Conservation (phyloP, 768 basidiomycete species). For the Suillus placidus region DNA sequence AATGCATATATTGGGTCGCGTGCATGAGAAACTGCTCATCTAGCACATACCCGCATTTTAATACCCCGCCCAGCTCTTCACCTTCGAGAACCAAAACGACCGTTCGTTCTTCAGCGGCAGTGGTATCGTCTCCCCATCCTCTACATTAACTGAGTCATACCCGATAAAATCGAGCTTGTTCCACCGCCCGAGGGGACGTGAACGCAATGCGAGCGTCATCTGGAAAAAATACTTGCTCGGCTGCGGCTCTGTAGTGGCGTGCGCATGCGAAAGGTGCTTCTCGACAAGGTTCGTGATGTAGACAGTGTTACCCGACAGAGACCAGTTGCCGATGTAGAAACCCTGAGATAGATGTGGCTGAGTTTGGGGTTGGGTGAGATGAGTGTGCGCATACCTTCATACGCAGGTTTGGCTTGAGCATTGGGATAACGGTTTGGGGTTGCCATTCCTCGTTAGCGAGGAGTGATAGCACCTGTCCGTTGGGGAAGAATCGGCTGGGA, state of each 20-base stretch:
- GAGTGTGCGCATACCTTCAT: conserved; percentile 59
- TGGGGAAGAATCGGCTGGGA: conserved; percentile 80
- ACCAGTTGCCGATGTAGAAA: conserved; percentile 72
- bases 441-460: conserved; percentile 77
- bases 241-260: conserved; percentile 16
- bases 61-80: conserved; percentile 59
- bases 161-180: conserved; percentile 75
- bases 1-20: neutral
- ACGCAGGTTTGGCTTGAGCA: conserved; percentile 73
- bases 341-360: conserved; percentile 49
- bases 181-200: conserved; percentile 78
- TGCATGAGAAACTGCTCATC: neutral
- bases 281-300: conserved; percentile 68
- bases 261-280: conserved; percentile 17
- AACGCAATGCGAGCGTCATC: conserved; percentile 72
- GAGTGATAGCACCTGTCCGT: conserved; percentile 84
- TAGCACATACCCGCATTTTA: conserved; percentile 11
- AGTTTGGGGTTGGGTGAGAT: neutral
- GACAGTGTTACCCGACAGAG: conserved; percentile 61
- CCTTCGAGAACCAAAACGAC: conserved; percentile 95
- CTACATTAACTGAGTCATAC: conserved; percentile 78
- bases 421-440: conserved; percentile 73
- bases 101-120: conserved; percentile 80
- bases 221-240: conserved; percentile 63
- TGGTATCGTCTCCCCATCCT: conserved; percentile 70